Evolutionary conservation across 2,329 filamentous ascomycete species (phyloP).

Genomic region (Aureobasidium sp.): DNA sequence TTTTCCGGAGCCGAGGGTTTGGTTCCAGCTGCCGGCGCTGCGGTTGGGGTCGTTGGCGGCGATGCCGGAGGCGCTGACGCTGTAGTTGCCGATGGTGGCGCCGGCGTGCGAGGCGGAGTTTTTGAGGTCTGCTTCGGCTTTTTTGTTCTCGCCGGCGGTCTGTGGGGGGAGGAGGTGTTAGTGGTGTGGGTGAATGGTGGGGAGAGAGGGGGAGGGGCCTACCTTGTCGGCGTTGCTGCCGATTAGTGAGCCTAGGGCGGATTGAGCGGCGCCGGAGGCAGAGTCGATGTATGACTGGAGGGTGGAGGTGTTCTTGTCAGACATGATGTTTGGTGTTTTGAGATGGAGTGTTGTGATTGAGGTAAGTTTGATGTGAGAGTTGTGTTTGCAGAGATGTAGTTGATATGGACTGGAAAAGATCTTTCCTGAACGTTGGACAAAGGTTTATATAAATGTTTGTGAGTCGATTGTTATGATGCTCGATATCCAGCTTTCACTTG

Average conservation of each 20-base stretch:
- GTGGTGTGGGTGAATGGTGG: background rate
- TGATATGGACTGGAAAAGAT: background rate
- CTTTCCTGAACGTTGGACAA: background rate
- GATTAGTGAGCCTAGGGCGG: slow-evolving; percentile 62
- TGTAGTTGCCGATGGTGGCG: slow-evolving; percentile 65
- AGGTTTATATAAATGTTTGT: background rate
- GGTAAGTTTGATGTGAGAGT: background rate
- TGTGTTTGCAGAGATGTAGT: background rate
- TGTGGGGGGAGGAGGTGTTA: slow-evolving; percentile 21
- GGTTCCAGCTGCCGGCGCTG: slow-evolving; percentile 69
- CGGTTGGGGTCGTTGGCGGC: slow-evolving; percentile 69
- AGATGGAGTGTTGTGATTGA: background rate
- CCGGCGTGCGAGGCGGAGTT: slow-evolving; percentile 69
- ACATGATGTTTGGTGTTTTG: slow-evolving; percentile 34
- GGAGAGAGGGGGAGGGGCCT: slow-evolving; percentile 18
- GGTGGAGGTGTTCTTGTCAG: slow-evolving; percentile 61
- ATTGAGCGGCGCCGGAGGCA: slow-evolving; percentile 66
- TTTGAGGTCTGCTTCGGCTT: slow-evolving; percentile 60
- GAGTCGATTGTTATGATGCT: background rate
- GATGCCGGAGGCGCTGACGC: slow-evolving; percentile 62
- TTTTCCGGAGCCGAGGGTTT: slow-evolving; percentile 81
- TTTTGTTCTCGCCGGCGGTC: slow-evolving; percentile 54
- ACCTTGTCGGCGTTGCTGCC: slow-evolving; percentile 64
- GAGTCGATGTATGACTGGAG: slow-evolving; percentile 63
- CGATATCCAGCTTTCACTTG: background rate